These are phyloP conservation scores for Podospora pseudopauciseta DNA, from an alignment of 495 filamentous ascomycete genomes.

Conservation along the genomic window DNA sequence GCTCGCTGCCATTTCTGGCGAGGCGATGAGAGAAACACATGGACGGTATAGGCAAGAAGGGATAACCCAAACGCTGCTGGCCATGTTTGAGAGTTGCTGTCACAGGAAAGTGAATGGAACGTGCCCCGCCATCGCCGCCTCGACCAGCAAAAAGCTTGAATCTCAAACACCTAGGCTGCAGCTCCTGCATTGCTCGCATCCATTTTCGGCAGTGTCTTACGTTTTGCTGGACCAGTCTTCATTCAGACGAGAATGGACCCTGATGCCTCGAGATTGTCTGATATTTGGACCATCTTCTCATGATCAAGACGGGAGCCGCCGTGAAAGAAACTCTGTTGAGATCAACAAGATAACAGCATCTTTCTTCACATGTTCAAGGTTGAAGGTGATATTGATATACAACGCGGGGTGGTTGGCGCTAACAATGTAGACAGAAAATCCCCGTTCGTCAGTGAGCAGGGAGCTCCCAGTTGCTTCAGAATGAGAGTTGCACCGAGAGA, in stretches of 20 bases:
- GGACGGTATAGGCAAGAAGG: background rate
- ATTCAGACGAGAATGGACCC: background rate
- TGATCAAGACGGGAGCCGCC: background rate
- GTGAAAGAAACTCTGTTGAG: background rate
- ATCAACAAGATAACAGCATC: background rate
- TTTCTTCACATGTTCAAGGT: background rate
- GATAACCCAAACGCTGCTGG: background rate
- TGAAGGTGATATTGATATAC: background rate
- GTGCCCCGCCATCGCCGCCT: slow-evolving; percentile 7
- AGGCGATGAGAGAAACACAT: background rate
- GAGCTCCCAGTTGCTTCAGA: background rate
- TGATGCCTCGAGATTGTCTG: background rate
- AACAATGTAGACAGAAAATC: background rate
- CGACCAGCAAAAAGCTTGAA: slow-evolving; percentile 11
- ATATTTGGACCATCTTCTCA: background rate
- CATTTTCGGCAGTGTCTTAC: slow-evolving; percentile 9
- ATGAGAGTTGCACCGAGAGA: background rate
- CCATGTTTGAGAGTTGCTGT: slow-evolving; percentile 8
- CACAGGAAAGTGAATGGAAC: background rate
- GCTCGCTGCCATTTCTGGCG: background rate
- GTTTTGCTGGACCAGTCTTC: slow-evolving; percentile 7
- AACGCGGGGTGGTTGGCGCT: background rate
- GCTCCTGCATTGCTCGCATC: slow-evolving; percentile 10
- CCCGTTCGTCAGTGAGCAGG: background rate
- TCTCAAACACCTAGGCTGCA: slow-evolving; percentile 10